A percentile compares a stretch with the other conserved stretches of the same genome.
Conservation (phyloP, 2,329 filamentous ascomycete genomes). For the Colletotrichum lupini region DNA sequence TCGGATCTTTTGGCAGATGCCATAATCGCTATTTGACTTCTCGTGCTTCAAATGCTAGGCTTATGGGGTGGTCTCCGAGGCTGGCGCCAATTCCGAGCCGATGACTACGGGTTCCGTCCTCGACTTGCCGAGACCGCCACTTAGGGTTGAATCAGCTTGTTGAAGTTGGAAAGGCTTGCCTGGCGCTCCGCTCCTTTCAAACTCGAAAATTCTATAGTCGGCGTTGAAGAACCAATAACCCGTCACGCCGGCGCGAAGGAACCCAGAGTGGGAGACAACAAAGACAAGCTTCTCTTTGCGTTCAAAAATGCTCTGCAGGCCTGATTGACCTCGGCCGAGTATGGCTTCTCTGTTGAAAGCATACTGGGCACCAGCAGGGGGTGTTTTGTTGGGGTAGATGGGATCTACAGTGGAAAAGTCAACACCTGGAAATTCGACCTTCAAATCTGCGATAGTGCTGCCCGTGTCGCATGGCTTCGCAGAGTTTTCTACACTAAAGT, state of each 20-base stretch:
- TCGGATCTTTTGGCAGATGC: not conserved
- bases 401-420: slow-evolving; percentile 69
- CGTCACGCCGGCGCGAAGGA: slow-evolving; percentile 67
- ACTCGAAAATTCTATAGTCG: slow-evolving; percentile 73
- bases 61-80: not conserved
- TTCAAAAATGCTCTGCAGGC: slow-evolving; percentile 59
- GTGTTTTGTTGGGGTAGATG: slow-evolving; percentile 72
- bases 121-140: slow-evolving; percentile 50
- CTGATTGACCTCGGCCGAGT: slow-evolving; percentile 63
- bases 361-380: slow-evolving; percentile 57
- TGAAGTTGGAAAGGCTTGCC: slow-evolving; percentile 46
- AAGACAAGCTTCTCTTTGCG: slow-evolving; percentile 71
- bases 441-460: slow-evolving; percentile 55
- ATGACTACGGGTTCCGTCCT: slow-evolving; percentile 49
- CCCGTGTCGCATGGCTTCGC: slow-evolving; percentile 72
- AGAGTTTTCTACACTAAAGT: slow-evolving; percentile 58
- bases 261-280: slow-evolving; percentile 74
- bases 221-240: slow-evolving; percentile 69
- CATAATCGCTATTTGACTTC: no score
- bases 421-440: slow-evolving; percentile 62
- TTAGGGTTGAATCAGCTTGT: slow-evolving; percentile 56
- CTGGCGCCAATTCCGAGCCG: slow-evolving; percentile 53
- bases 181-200: slow-evolving; percentile 45
- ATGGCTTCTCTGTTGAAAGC: slow-evolving; percentile 64
- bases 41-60: not conserved